A percentile compares a stretch with the other conserved stretches of the same genome.
phyloP scores from a whole-genome alignment of 2,329 filamentous ascomycete species.

The Colletotrichum eleusines region DNA sequence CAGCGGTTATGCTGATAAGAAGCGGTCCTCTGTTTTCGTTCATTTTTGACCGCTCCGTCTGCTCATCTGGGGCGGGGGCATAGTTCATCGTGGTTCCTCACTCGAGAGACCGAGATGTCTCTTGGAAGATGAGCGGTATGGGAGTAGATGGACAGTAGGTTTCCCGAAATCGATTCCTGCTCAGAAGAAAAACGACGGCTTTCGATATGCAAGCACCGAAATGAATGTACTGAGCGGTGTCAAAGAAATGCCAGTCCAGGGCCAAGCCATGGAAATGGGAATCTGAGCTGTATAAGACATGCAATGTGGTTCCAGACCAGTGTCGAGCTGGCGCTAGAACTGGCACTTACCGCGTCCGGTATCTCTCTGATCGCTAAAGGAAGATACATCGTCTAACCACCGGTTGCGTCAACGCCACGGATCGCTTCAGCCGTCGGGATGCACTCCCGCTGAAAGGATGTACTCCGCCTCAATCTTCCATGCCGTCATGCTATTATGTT shows the following conservation, averaged over 20 bases:
- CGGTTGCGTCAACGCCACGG: constrained; percentile 27
- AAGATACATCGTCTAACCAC: constrained; percentile 1
- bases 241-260: neutral
- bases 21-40: constrained; percentile 9
- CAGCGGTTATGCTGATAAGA: constrained; percentile 17
- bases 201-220: too few relatives aligned
- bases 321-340: neutral
- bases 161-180: neutral
- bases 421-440: neutral
- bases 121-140: neutral
- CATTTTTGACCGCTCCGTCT: neutral
- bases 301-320: neutral
- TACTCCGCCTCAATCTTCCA: neutral
- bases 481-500: neutral
- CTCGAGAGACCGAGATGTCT: neutral
- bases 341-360: constrained; percentile 14
- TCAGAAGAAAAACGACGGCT: neutral
- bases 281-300: neutral
- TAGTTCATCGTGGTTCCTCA: constrained; percentile 1
- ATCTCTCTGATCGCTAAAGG: neutral
- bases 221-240: too few relatives aligned
- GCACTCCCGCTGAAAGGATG: neutral
- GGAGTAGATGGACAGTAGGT: neutral
- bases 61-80: too few relatives aligned
- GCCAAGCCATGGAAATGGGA: neutral